Evolutionary conservation across 495 filamentous ascomycete species (phyloP).

Genomic region (Penicillium pancosmium): DNA sequence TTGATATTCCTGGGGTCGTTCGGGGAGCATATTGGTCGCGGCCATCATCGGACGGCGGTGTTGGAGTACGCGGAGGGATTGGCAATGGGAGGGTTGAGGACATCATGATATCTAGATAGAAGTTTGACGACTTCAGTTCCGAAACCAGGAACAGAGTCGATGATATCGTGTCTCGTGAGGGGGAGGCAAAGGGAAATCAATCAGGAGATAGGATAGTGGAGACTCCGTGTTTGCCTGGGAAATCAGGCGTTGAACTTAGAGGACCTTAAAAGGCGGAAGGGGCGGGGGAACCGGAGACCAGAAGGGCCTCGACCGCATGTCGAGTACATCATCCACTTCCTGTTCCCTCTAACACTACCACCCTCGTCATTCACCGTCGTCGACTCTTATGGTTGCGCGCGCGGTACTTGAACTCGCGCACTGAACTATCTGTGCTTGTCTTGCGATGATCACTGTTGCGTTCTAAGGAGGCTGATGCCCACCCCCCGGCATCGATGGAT

Average conservation of each 20-base stretch:
- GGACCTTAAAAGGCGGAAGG: conserved; percentile 12
- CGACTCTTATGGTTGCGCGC: background rate
- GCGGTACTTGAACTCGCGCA: conserved; percentile 4
- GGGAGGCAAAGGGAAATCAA: conserved; percentile 30
- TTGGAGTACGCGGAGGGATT: conserved; percentile 67
- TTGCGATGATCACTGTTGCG: conserved; percentile 29
- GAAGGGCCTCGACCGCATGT: conserved; percentile 27
- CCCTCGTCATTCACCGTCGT: conserved; percentile 35
- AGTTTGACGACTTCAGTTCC: conserved; percentile 7
- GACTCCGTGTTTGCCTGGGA: conserved; percentile 8
- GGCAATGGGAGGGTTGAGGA: conserved; percentile 64
- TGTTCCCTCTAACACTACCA: conserved; percentile 12
- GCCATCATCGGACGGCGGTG: conserved; percentile 64
- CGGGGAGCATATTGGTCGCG: conserved; percentile 30
- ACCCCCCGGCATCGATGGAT: conserved; percentile 46
- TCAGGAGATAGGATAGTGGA: conserved; percentile 6
- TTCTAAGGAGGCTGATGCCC: conserved; percentile 37
- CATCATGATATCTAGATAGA: conserved; percentile 38
- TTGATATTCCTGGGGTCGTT: conserved; percentile 40
- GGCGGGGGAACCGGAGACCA: conserved; percentile 17
- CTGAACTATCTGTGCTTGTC: conserved; percentile 11
- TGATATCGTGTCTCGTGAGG: conserved; percentile 27
- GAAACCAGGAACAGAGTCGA: conserved; percentile 31
- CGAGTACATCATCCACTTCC: conserved; percentile 46
- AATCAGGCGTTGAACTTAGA: conserved; percentile 9